These are phyloP conservation scores for Exobasidium cylindrosporum DNA, from an alignment of 1,284 basidiomycete genomes.

Conservation along the genomic window DNA sequence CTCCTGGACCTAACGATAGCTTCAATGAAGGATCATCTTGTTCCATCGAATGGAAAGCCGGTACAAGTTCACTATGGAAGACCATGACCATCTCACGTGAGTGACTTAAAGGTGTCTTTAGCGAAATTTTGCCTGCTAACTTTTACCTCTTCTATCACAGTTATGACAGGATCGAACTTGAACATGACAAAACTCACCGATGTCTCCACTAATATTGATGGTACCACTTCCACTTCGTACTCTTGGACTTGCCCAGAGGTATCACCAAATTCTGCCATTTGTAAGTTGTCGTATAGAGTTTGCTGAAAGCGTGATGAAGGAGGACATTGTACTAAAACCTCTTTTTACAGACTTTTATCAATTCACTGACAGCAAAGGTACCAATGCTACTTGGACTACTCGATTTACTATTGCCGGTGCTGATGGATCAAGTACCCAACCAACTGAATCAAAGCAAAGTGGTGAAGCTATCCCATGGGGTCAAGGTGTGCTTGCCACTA, in stretches of 20 bases:
- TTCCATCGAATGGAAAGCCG: conserved; percentile 14
- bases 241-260: conserved; percentile 72
- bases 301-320: too few species aligned
- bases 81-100: conserved; percentile 16
- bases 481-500: conserved; percentile 63
- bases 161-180: conserved; percentile 74
- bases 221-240: conserved; percentile 60
- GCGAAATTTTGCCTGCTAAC: too few species aligned
- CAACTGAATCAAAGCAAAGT: conserved; percentile 61
- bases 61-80: conserved; percentile 7
- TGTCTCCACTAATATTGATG: conserved; percentile 64
- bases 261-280: conserved; percentile 56
- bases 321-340: not conserved
- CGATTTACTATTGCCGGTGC: conserved; percentile 72
- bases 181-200: conserved; percentile 69
- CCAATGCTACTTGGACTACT: conserved; percentile 68
- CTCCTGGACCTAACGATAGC: conserved; percentile 53
- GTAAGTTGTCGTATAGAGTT: not conserved
- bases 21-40: conserved; percentile 15
- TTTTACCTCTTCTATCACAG: too few species aligned
- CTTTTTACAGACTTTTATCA: conserved; percentile 35
- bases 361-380: conserved; percentile 36
- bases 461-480: conserved; percentile 68
- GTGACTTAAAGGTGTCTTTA: too few species aligned
- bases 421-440: conserved; percentile 60